Evolutionary conservation across 2,329 filamentous ascomycete genomes (phyloP).

Genomic region (Apiospora phragmitis): DNA sequence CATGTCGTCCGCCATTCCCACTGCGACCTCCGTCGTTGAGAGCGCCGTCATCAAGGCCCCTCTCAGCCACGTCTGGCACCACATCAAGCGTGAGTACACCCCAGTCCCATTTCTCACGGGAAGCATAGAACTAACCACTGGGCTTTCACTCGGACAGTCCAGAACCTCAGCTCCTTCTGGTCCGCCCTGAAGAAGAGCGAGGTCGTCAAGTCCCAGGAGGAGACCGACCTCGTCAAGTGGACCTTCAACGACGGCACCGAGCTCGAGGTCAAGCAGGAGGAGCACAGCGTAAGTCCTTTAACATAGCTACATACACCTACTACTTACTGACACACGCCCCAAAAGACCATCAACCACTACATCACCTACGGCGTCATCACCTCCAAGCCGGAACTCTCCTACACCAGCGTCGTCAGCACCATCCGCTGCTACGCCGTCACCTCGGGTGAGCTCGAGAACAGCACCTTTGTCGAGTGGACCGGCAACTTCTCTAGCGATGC

Average conservation of each 20-base stretch:
- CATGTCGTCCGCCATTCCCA: conserved; percentile 55
- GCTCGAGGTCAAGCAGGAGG: conserved; percentile 74
- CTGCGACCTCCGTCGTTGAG: conserved; percentile 66
- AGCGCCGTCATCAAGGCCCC: conserved; percentile 68
- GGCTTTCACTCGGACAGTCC: conserved; percentile 38
- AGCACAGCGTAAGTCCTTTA: conserved; percentile 64
- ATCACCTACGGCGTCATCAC: conserved; percentile 75
- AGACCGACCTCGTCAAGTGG: conserved; percentile 70
- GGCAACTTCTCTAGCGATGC: conserved; percentile 71
- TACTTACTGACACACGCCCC: background rate
- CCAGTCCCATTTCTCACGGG: background rate
- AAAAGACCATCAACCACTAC: conserved; percentile 66
- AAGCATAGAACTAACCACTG: conserved; percentile 1
- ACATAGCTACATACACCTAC: no score
- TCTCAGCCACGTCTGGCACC: conserved; percentile 69
- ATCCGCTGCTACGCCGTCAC: conserved; percentile 66
- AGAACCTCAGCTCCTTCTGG: conserved; percentile 70
- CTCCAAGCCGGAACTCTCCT: conserved; percentile 63
- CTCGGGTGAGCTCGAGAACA: conserved; percentile 62
- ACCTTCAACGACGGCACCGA: conserved; percentile 69
- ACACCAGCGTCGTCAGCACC: conserved; percentile 67
- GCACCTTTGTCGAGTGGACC: conserved; percentile 69
- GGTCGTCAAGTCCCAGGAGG: conserved; percentile 62
- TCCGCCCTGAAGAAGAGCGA: conserved; percentile 61
- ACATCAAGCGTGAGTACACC: conserved; percentile 58